A percentile compares a stretch with the other conserved stretches of the same genome.
These are phyloP conservation scores for Pythium sp. DNA, from an alignment of 352 stramenopile species.

Conservation along the genomic window DNA sequence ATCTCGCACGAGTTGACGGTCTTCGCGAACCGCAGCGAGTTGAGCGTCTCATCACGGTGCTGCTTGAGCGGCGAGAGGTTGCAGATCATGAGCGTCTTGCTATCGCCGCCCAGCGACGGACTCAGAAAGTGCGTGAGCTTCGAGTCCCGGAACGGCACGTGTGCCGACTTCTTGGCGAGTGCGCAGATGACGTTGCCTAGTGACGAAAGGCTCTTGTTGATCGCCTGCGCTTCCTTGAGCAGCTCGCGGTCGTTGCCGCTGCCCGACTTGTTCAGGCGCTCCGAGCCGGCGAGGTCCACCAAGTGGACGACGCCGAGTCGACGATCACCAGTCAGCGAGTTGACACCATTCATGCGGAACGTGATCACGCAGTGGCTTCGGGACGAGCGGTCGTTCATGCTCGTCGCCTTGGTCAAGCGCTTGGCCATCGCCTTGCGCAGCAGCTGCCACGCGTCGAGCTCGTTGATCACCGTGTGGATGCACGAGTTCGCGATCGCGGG, in stretches of 20 bases:
- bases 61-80: slow-evolving; percentile 77
- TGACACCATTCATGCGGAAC: slow-evolving; percentile 65
- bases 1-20: slow-evolving; percentile 89
- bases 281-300: slow-evolving; percentile 81
- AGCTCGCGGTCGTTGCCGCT: slow-evolving; percentile 72
- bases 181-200: slow-evolving; percentile 84
- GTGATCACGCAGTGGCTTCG: slow-evolving; percentile 85
- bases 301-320: slow-evolving; percentile 73
- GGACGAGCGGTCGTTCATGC: slow-evolving; percentile 84
- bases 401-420: slow-evolving; percentile 79
- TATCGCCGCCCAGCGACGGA: slow-evolving; percentile 80
- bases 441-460: slow-evolving; percentile 65
- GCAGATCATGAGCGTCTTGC: slow-evolving; percentile 91
- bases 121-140: slow-evolving; percentile 88
- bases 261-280: slow-evolving; percentile 78
- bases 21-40: slow-evolving; percentile 86
- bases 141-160: slow-evolving; percentile 88
- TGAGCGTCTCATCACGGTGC: slow-evolving; percentile 82
- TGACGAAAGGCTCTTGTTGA: slow-evolving; percentile 87
- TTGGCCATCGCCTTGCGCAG: slow-evolving; percentile 55
- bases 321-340: slow-evolving; percentile 51
- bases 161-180: slow-evolving; percentile 74
- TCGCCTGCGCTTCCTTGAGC: slow-evolving; percentile 80
- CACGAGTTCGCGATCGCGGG: slow-evolving; percentile 63
- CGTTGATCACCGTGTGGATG: slow-evolving; percentile 46